Conservation (phyloP, 306 rosid genomes). For the Dalbergia oliveri region DNA sequence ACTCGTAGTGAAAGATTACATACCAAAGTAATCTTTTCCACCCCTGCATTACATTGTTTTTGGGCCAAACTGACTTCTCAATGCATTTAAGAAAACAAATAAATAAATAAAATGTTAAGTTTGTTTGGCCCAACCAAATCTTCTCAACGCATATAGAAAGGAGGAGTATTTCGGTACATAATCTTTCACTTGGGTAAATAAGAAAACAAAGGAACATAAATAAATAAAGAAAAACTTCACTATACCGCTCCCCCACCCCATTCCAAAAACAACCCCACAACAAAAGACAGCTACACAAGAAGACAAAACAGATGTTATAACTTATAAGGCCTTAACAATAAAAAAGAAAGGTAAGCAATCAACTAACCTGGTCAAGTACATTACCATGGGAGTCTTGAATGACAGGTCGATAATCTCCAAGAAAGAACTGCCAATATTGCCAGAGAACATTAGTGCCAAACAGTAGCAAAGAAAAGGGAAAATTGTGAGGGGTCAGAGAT, state of each 20-base stretch:
- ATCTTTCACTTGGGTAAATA: constrained; percentile 1
- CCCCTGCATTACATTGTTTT: not conserved
- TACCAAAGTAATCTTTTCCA: not conserved
- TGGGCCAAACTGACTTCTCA: not conserved
- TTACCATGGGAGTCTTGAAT: constrained; percentile 86
- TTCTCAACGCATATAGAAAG: not conserved
- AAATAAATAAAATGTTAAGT: not conserved
- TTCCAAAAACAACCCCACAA: not conserved
- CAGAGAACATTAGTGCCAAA: constrained; percentile 39
- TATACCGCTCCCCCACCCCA: too few species aligned
- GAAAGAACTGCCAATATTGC: constrained; percentile 80
- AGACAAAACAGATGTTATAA: constrained; percentile 30
- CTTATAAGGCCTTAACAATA: constrained; percentile 5
- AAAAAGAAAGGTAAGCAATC: constrained; percentile 29
- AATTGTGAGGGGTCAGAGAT: constrained; percentile 23
- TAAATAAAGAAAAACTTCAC: not conserved
- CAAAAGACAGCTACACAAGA: constrained; percentile 5
- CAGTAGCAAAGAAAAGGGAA: constrained; percentile 40
- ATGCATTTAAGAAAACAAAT: not conserved
- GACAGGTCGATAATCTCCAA: constrained; percentile 98
- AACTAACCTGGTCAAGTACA: constrained; percentile 93
- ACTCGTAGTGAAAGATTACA: constrained; percentile 16
- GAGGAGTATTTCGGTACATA: constrained; percentile 14
- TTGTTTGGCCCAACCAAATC: not conserved
- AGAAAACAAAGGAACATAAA: not conserved